Percentiles rank a stretch among this genome's conserved stretches.
These are phyloP conservation scores for Choiromyces venosus DNA, from an alignment of 495 filamentous ascomycete genomes.

Conservation along the genomic window DNA sequence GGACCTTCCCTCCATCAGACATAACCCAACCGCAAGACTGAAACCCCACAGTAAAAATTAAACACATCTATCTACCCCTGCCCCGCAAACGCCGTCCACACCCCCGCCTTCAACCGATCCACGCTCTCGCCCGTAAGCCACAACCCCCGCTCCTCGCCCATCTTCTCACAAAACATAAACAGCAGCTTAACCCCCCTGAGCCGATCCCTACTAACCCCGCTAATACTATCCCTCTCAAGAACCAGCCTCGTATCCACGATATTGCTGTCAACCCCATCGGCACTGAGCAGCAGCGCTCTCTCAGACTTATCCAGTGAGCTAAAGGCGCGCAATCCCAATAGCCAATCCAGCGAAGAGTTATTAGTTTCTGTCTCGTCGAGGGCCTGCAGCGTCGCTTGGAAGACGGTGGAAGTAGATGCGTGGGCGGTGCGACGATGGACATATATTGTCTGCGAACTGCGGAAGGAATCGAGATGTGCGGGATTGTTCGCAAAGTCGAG, in stretches of 20 bases:
- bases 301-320: constrained; percentile 68
- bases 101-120: constrained; percentile 53
- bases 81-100: constrained; percentile 51
- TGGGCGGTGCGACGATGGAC: constrained; percentile 71
- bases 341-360: constrained; percentile 61
- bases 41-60: not conserved
- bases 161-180: constrained; percentile 72
- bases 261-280: constrained; percentile 53
- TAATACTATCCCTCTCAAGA: constrained; percentile 57
- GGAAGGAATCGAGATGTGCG: constrained; percentile 63
- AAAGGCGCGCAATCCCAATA: constrained; percentile 63
- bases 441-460: constrained; percentile 67
- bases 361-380: constrained; percentile 49
- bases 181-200: constrained; percentile 70
- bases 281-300: constrained; percentile 61
- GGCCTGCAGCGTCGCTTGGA: constrained; percentile 67
- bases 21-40: not conserved
- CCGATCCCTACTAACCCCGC: constrained; percentile 59
- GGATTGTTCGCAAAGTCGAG: constrained; percentile 69
- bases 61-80: constrained; percentile 13
- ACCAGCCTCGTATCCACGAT: constrained; percentile 73
- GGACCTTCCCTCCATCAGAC: constrained; percentile 1
- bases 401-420: constrained; percentile 62
- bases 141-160: constrained; percentile 44
- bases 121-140: constrained; percentile 47